Evolutionary conservation across 164 flowering plant species (phyloP).

Genomic region (Aristolochia fimbriata): DNA sequence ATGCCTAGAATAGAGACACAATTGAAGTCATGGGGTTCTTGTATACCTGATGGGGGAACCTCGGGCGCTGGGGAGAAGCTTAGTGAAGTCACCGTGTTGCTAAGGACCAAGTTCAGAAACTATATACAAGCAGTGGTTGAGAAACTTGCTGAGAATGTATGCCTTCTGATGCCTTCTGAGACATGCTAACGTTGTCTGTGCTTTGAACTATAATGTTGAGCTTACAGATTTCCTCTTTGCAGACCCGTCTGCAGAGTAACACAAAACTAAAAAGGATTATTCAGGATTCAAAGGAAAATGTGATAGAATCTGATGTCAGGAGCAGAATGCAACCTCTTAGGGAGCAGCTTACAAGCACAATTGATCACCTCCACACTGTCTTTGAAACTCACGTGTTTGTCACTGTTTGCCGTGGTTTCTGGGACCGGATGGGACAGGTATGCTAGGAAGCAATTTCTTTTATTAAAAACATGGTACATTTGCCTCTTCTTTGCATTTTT

Average conservation of each 20-base stretch:
- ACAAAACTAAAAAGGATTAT: conserved; percentile 84
- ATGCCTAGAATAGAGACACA: conserved; percentile 73
- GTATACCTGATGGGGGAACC: conserved; percentile 63
- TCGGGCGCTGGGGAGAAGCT: conserved; percentile 76
- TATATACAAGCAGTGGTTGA: conserved; percentile 83
- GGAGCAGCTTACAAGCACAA: conserved; percentile 58
- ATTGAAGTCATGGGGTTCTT: conserved; percentile 75
- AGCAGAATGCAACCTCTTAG: conserved; percentile 71
- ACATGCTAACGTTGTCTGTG: too few species aligned
- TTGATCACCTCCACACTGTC: conserved; percentile 61
- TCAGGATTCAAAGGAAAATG: conserved; percentile 68
- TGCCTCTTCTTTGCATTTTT: background rate
- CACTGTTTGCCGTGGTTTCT: conserved; percentile 69
- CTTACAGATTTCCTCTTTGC: conserved; percentile 10
- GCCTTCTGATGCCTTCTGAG: too few species aligned
- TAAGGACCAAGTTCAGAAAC: conserved; percentile 82
- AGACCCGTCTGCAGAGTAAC: conserved; percentile 60
- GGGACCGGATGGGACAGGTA: conserved; percentile 93
- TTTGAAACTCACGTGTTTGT: conserved; percentile 71
- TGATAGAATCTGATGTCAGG: conserved; percentile 64
- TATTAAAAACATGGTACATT: background rate
- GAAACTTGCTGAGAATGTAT: conserved; percentile 80
- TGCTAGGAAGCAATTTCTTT: background rate
- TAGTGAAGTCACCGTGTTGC: conserved; percentile 87
- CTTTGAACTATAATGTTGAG: background rate